Conservation (phyloP, 257 asterid genomes). For the Fraxinus pennsylvanica region DNA sequence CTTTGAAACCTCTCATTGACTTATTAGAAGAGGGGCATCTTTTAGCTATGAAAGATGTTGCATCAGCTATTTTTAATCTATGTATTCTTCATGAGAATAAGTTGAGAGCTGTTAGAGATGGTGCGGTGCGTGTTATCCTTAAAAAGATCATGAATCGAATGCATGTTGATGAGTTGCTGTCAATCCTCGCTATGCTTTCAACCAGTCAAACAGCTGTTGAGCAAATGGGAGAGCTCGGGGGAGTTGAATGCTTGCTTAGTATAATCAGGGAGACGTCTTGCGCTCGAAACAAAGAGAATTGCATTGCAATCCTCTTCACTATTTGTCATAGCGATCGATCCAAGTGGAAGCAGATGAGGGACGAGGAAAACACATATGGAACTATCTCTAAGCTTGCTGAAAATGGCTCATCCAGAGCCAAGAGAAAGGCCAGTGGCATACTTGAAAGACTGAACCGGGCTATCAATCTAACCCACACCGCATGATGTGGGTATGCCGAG, state of each 20-base stretch:
- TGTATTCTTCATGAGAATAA: constrained; percentile 78
- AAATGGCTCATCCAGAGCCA: constrained; percentile 80
- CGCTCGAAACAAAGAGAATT: constrained; percentile 67
- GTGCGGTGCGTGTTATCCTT: constrained; percentile 65
- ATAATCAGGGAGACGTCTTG: constrained; percentile 61
- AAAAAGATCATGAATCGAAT: constrained; percentile 47
- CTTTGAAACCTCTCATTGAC: constrained; percentile 61
- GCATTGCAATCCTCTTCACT: constrained; percentile 55
- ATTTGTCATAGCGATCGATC: constrained; percentile 63
- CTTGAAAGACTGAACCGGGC: constrained; percentile 68
- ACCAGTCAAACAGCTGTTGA: constrained; percentile 62
- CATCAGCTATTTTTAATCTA: constrained; percentile 75
- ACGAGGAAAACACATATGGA: constrained; percentile 54
- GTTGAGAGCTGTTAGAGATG: constrained; percentile 72
- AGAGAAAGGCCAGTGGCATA: constrained; percentile 78
- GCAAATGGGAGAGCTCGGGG: constrained; percentile 67
- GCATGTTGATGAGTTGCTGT: constrained; percentile 66
- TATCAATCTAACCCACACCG: constrained; percentile 57
- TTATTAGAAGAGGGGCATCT: constrained; percentile 73
- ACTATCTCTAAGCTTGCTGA: constrained; percentile 66
- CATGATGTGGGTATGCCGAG: constrained; percentile 39
- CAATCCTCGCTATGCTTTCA: constrained; percentile 86
- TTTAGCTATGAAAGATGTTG: constrained; percentile 71
- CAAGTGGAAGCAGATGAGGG: constrained; percentile 72
- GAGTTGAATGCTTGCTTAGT: constrained; percentile 66